These are phyloP conservation scores for Alternaria rosae DNA, from an alignment of 2,329 filamentous ascomycete genomes.

Conservation along the genomic window DNA sequence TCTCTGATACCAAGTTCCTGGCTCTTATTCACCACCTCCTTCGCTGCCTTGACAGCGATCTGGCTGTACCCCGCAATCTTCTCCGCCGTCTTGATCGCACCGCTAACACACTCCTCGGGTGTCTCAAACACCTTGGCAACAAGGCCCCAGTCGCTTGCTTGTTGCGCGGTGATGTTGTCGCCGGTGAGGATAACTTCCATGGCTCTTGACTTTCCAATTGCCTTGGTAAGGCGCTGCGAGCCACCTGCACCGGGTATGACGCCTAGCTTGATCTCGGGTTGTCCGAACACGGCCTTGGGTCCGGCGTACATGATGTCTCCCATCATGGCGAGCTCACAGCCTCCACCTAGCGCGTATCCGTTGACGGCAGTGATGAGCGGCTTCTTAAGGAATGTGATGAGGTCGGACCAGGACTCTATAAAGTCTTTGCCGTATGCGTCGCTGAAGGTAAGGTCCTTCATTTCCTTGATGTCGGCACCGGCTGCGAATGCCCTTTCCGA, in stretches of 20 bases:
- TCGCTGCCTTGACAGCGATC: constrained; percentile 87
- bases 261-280: constrained; percentile 96
- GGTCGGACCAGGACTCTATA: constrained; percentile 91
- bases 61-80: constrained; percentile 86
- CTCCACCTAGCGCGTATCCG: constrained; percentile 91
- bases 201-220: constrained; percentile 56
- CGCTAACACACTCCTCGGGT: constrained; percentile 82
- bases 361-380: constrained; percentile 94
- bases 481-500: constrained; percentile 80
- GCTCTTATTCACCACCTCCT: constrained; percentile 99
- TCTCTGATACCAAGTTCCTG: constrained; percentile 88
- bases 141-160: constrained; percentile 90
- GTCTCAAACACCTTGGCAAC: constrained; percentile 82
- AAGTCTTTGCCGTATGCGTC: constrained; percentile 89
- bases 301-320: constrained; percentile 94
- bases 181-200: constrained; percentile 59
- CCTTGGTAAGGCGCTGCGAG: constrained; percentile 84
- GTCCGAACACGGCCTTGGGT: constrained; percentile 85
- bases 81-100: constrained; percentile 81
- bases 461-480: constrained; percentile 98
- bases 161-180: constrained; percentile 77
- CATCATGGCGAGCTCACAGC: constrained; percentile 98
- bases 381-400: constrained; percentile 86
- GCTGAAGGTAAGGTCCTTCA: constrained; percentile 90
- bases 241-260: constrained; percentile 92